phyloP scores from a whole-genome alignment of 2,329 filamentous ascomycete genomes.

The Grosmannia clavigera region DNA sequence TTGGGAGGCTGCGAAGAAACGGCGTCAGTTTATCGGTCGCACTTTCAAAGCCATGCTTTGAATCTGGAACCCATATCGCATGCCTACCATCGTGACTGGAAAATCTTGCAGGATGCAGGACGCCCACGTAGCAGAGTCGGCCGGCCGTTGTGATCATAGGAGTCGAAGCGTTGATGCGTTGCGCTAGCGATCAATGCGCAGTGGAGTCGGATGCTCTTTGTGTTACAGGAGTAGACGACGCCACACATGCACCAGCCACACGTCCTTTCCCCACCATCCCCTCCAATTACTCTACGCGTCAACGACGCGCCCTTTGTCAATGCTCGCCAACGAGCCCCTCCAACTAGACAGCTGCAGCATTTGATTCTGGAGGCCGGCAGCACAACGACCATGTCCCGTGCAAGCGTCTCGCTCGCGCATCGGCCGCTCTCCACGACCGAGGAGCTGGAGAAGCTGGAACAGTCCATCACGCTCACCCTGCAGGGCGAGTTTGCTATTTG shows the following conservation, averaged over 20 bases:
- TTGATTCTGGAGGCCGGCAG: background rate
- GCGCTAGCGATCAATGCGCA: background rate
- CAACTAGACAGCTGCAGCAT: background rate
- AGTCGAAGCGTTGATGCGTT: background rate
- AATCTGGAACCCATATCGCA: background rate
- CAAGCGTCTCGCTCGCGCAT: constrained; percentile 28
- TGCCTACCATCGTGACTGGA: background rate
- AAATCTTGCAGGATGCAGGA: background rate
- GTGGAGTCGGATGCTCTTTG: background rate
- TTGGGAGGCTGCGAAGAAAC: constrained; percentile 35
- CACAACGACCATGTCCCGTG: constrained; percentile 31
- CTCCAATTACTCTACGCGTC: background rate
- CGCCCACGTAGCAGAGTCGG: background rate
- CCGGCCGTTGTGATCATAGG: background rate
- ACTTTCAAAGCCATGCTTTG: background rate
- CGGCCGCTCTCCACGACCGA: constrained; percentile 70
- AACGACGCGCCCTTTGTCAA: background rate
- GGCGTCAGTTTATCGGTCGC: background rate
- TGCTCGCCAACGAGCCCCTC: background rate
- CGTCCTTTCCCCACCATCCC: background rate
- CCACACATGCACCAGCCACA: background rate
- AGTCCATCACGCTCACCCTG: constrained; percentile 89
- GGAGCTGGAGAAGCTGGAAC: constrained; percentile 89
- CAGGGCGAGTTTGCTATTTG: constrained; percentile 48
- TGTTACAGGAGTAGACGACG: background rate